Evolutionary conservation across 192 early-diverging fungal genomes (phyloP).

Genomic region (Spinellus fusiger): DNA sequence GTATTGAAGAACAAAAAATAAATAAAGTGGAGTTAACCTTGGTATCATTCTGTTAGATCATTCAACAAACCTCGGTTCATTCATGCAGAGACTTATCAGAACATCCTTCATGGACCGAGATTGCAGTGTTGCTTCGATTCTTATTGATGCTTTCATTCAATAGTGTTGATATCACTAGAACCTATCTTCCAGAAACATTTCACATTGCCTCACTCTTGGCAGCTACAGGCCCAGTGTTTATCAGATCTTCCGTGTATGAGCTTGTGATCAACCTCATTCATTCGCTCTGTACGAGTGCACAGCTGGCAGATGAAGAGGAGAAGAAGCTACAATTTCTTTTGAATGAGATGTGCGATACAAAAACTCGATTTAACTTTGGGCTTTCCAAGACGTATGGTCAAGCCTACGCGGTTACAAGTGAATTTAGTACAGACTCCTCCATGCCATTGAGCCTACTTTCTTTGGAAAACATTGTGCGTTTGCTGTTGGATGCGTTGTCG

Average conservation of each 20-base stretch:
- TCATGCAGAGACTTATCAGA: conserved; percentile 59
- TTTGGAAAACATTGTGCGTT: conserved; percentile 50
- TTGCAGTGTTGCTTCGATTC: conserved; percentile 78
- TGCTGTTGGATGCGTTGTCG: conserved; percentile 55
- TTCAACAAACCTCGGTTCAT: conserved; percentile 62
- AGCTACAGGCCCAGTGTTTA: conserved; percentile 72
- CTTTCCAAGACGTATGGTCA: conserved; percentile 55
- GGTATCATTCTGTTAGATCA: conserved; percentile 28
- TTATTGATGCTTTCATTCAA: conserved; percentile 84
- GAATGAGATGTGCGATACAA: conserved; percentile 72
- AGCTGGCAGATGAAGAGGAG: conserved; percentile 41
- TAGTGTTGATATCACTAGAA: conserved; percentile 52
- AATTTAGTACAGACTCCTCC: conserved; percentile 36
- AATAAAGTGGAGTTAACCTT: neutral
- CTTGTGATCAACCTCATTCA: conserved; percentile 87
- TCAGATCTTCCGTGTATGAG: conserved; percentile 81
- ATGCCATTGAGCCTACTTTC: conserved; percentile 37
- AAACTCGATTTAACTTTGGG: conserved; percentile 70
- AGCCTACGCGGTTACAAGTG: conserved; percentile 54
- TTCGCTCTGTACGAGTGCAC: conserved; percentile 53
- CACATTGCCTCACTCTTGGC: conserved; percentile 77
- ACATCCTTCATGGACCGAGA: conserved; percentile 82
- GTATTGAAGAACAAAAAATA: neutral
- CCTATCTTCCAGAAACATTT: conserved; percentile 77
- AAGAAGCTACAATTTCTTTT: conserved; percentile 52